Conservation (phyloP, 169 alveolate species). For the Eimeria necatrix region DNA sequence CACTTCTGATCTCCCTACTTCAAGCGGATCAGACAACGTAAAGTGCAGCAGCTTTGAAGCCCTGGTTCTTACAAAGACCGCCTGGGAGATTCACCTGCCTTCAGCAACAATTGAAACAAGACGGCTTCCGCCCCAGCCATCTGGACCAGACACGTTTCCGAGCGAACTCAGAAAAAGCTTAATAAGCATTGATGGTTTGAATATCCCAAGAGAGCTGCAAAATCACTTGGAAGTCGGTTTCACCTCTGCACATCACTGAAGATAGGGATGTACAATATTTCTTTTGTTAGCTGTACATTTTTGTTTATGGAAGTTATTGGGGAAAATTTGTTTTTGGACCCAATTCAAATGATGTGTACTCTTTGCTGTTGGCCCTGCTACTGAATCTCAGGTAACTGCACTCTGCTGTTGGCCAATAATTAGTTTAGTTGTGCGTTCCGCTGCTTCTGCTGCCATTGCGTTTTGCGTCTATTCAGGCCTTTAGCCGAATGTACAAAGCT, state of each 20-base stretch:
- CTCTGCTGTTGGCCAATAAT: background rate
- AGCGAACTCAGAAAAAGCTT: background rate
- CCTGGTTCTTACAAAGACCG: conserved; percentile 68
- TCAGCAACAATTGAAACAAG: background rate
- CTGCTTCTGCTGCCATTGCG: too few relatives aligned
- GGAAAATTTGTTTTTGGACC: too few relatives aligned
- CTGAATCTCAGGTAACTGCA: background rate
- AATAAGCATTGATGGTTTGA: conserved; percentile 10
- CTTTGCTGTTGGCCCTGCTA: background rate
- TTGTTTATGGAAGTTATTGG: background rate
- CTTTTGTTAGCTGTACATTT: background rate
- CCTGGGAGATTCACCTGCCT: conserved; percentile 69
- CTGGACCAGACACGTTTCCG: background rate
- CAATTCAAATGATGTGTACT: background rate
- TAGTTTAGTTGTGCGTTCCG: too few relatives aligned
- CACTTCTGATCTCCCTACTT: background rate
- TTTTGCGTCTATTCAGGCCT: conserved; percentile 15
- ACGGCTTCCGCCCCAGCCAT: background rate
- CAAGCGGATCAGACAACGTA: background rate
- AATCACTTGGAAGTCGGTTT: conserved; percentile 57
- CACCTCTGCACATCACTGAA: background rate
- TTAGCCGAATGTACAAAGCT: conserved; percentile 60
- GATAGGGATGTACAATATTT: too few relatives aligned
- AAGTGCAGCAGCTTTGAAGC: conserved; percentile 34
- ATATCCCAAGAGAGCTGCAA: conserved; percentile 55